Conservation (phyloP, 305 asterid species). For the Lippia alba region DNA sequence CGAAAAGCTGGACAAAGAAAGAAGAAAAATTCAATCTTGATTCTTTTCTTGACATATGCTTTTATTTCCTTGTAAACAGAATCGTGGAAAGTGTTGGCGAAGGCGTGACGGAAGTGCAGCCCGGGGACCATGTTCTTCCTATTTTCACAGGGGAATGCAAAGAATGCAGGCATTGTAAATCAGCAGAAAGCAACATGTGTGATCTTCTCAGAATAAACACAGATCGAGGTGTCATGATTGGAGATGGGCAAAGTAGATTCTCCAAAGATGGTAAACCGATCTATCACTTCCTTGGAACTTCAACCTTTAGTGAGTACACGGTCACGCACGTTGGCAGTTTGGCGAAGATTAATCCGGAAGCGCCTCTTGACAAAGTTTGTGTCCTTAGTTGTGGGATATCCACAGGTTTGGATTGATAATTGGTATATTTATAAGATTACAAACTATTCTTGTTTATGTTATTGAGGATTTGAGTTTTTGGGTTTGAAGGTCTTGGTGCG, state of each 20-base stretch:
- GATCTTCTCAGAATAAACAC: slow-evolving; percentile 67
- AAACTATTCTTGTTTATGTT: not conserved
- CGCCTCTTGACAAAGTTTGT: slow-evolving; percentile 66
- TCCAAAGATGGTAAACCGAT: slow-evolving; percentile 58
- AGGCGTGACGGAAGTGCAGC: slow-evolving; percentile 53
- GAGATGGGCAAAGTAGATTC: slow-evolving; percentile 55
- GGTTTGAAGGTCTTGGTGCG: slow-evolving; percentile 73
- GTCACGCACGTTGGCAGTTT: slow-evolving; percentile 65
- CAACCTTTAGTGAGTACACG: slow-evolving; percentile 66
- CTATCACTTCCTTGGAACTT: slow-evolving; percentile 64
- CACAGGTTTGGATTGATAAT: slow-evolving; percentile 44
- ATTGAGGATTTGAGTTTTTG: slow-evolving; percentile 8
- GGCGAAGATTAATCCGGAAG: slow-evolving; percentile 57
- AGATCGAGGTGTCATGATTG: slow-evolving; percentile 62
- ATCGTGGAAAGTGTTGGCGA: slow-evolving; percentile 72
- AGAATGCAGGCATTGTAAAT: slow-evolving; percentile 63
- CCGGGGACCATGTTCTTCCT: slow-evolving; percentile 65
- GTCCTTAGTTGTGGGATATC: slow-evolving; percentile 66
- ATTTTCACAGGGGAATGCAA: slow-evolving; percentile 58
- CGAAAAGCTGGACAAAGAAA: not conserved
- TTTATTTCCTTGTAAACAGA: slow-evolving; percentile 30
- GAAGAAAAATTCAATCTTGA: not conserved
- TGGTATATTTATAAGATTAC: not conserved
- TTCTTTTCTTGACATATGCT: not conserved
- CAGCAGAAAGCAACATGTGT: slow-evolving; percentile 70